Percentiles rank a stretch among this genome's conserved stretches.
phyloP scores from a whole-genome alignment of 129 eudicot species.

The Erigeron canadensis region DNA sequence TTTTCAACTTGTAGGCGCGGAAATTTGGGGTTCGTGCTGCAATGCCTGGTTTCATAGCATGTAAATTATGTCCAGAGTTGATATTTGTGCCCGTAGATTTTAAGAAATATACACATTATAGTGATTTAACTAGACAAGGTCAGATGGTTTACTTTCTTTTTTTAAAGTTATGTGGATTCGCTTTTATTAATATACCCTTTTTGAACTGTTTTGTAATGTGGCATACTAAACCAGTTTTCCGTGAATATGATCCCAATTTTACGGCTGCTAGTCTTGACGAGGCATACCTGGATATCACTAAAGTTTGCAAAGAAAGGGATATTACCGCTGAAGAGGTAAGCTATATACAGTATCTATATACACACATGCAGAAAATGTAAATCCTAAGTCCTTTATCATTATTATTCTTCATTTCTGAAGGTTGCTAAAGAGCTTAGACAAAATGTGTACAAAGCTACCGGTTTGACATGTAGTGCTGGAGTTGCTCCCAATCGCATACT shows the following conservation, averaged over 20 bases:
- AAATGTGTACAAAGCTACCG: slow-evolving; percentile 68
- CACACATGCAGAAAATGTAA: not conserved
- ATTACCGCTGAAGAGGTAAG: slow-evolving; percentile 75
- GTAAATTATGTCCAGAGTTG: slow-evolving; percentile 89
- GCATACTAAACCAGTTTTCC: slow-evolving; percentile 47
- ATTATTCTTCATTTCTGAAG: slow-evolving; percentile 31
- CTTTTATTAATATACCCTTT: not conserved
- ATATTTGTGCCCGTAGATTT: slow-evolving; percentile 87
- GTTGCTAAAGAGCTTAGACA: slow-evolving; percentile 88
- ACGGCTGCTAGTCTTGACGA: slow-evolving; percentile 93
- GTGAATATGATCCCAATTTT: slow-evolving; percentile 81
- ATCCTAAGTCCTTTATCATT: slow-evolving; percentile 8
- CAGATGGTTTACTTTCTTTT: slow-evolving; percentile 8
- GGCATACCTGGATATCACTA: slow-evolving; percentile 93
- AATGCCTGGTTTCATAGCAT: slow-evolving; percentile 98
- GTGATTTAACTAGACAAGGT: slow-evolving; percentile 95
- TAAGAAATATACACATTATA: slow-evolving; percentile 80
- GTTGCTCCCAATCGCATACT: slow-evolving; percentile 94
- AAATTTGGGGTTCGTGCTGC: slow-evolving; percentile 99
- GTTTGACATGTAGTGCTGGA: slow-evolving; percentile 99
- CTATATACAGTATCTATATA: not conserved
- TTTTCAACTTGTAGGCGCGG: slow-evolving; percentile 65
- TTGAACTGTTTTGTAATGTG: slow-evolving; percentile 3
- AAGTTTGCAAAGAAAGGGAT: slow-evolving; percentile 67
- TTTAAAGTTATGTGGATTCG: not conserved